phyloP scores from a whole-genome alignment of 2,329 filamentous ascomycete genomes.

The Pseudohalonectria lignicola region DNA sequence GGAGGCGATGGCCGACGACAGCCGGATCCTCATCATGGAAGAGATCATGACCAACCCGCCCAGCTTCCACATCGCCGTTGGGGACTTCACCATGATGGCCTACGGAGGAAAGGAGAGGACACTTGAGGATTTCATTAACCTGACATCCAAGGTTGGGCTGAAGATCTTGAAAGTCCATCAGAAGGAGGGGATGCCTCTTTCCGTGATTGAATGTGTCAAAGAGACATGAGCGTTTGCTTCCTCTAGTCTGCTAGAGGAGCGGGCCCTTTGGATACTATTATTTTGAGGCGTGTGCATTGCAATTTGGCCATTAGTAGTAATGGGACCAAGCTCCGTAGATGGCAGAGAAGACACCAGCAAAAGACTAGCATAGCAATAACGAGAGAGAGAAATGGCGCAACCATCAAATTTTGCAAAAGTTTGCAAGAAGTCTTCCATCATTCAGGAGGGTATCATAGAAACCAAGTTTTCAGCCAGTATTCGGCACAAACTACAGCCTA shows the following conservation, averaged over 20 bases:
- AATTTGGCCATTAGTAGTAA: too few relatives aligned
- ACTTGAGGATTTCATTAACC: constrained; percentile 6
- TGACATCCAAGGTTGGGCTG: constrained; percentile 7
- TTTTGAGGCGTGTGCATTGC: too few relatives aligned
- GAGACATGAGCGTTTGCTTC: neutral
- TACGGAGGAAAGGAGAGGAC: constrained; percentile 15
- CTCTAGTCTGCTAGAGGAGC: neutral
- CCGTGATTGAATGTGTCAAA: constrained; percentile 11
- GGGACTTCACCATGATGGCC: constrained; percentile 12
- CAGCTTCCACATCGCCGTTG: constrained; percentile 4
- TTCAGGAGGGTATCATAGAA: neutral
- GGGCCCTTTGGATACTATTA: too few relatives aligned
- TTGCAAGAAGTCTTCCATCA: neutral
- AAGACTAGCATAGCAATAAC: too few relatives aligned
- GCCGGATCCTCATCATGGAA: constrained; percentile 14
- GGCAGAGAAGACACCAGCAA: too few relatives aligned
- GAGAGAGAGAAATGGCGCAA: neutral
- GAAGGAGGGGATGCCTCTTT: constrained; percentile 8
- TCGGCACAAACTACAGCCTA: neutral
- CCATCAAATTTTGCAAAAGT: neutral
- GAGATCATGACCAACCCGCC: constrained; percentile 10
- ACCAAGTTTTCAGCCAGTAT: neutral
- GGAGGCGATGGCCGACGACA: constrained; percentile 17
- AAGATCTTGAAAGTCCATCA: constrained; percentile 7
- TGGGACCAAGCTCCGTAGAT: neutral